phyloP scores from a whole-genome alignment of 129 eudicot genomes.

The Saussurea involucrata region DNA sequence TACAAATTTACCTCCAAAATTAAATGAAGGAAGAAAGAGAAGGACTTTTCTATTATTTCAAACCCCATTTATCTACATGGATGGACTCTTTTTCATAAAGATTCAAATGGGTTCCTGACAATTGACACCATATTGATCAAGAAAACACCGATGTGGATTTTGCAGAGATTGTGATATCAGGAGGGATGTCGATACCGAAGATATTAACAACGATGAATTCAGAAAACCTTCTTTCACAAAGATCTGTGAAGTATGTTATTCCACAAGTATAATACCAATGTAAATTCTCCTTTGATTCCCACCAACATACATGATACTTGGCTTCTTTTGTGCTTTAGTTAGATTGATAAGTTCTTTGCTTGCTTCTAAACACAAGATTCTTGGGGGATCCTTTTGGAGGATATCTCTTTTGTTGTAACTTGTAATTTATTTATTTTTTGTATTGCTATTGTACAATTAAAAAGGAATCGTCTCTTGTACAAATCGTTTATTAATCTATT shows the following conservation, averaged over 20 bases:
- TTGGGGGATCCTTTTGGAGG: not conserved
- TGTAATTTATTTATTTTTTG: not conserved
- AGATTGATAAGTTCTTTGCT: not conserved
- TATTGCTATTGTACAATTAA: not conserved
- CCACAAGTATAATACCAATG: conserved; percentile 41
- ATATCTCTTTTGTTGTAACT: not conserved
- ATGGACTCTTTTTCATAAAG: not conserved
- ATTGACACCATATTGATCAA: not conserved
- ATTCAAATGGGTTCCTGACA: not conserved
- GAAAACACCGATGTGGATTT: not conserved
- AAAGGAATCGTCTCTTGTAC: not conserved
- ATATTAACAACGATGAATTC: conserved; percentile 48
- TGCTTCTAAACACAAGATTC: conserved; percentile 13
- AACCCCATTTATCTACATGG: too few species aligned
- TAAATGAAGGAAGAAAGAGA: too few species aligned
- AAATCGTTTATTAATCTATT: not conserved
- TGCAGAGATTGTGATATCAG: conserved; percentile 85
- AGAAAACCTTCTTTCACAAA: conserved; percentile 37
- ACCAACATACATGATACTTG: not conserved
- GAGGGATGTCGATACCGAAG: conserved; percentile 88
- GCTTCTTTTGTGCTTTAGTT: too few species aligned
- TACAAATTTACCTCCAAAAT: too few species aligned
- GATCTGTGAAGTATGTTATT: conserved; percentile 47
- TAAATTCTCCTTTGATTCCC: not conserved
- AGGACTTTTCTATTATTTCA: too few species aligned